Percentiles rank a stretch among this genome's conserved stretches.
Evolutionary conservation across 352 stramenopile genomes (phyloP).

Genomic region (Phytophthora macrochlamydospora): DNA sequence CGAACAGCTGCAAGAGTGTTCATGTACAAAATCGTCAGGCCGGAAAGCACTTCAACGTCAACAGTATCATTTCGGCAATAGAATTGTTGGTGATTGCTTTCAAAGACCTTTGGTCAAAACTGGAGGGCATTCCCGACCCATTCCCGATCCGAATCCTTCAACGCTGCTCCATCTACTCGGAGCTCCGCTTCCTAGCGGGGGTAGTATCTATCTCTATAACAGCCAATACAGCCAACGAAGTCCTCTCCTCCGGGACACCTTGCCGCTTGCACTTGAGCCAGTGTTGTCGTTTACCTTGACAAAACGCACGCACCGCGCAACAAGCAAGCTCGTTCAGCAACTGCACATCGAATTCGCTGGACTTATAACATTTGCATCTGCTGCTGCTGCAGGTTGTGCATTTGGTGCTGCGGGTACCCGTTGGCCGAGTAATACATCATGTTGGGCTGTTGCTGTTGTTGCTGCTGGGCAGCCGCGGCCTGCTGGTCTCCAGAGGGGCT

Average conservation of each 20-base stretch:
- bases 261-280: not conserved
- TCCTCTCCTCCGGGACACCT: conserved; percentile 3
- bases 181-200: conserved; percentile 26
- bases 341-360: conserved; percentile 16
- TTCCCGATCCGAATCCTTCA: conserved; percentile 25
- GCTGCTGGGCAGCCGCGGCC: conserved; percentile 8
- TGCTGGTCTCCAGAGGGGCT: conserved; percentile 28
- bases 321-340: conserved; percentile 25
- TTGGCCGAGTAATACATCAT: conserved; percentile 83
- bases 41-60: not conserved
- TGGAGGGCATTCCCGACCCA: conserved; percentile 24
- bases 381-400: conserved; percentile 67
- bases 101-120: conserved; percentile 24
- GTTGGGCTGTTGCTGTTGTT: conserved; percentile 38
- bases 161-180: conserved; percentile 24
- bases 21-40: conserved; percentile 2
- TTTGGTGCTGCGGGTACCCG: conserved; percentile 65
- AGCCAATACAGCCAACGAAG: conserved; percentile 17
- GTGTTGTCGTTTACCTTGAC: conserved; percentile 4
- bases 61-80: not conserved
- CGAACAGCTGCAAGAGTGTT: conserved; percentile 11
- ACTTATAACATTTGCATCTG: conserved; percentile 81
- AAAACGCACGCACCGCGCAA: conserved; percentile 18
- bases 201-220: conserved; percentile 48
- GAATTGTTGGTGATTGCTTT: too few species aligned